A percentile compares a stretch with the other conserved stretches of the same genome.
Conservation (phyloP, 805 yeast genomes). For the Wickerhamiella sorbophila region DNA sequence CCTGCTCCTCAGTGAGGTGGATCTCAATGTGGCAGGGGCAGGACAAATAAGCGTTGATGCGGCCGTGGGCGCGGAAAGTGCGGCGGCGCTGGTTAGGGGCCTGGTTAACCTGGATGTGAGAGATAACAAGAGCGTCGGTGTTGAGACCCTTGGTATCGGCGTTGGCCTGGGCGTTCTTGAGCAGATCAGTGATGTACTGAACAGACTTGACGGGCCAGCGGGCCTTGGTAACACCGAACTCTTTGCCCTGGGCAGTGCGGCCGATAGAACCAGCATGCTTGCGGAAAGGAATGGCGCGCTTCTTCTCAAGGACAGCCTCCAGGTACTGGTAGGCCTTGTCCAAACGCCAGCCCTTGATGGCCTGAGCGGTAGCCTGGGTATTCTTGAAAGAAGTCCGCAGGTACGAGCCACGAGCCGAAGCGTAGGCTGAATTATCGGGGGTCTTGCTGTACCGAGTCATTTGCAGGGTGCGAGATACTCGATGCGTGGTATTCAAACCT, state of each 20-base stretch:
- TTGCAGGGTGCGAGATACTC: conserved; percentile 18
- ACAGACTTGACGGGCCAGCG: conserved; percentile 99
- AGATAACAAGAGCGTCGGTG: conserved; percentile 79
- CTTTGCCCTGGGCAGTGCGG: conserved; percentile 99
- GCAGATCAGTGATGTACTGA: conserved; percentile 84
- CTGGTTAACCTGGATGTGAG: conserved; percentile 99
- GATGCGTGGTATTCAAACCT: background rate
- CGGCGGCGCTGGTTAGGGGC: conserved; percentile 99
- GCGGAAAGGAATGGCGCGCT: conserved; percentile 99
- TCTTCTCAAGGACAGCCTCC: conserved; percentile 90
- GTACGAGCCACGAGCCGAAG: conserved; percentile 98
- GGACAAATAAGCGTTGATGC: conserved; percentile 98
- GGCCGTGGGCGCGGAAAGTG: conserved; percentile 99
- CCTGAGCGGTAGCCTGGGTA: conserved; percentile 99
- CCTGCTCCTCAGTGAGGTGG: conserved; percentile 88
- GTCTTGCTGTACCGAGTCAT: conserved; percentile 99
- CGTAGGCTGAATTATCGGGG: conserved; percentile 99
- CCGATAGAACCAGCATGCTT: conserved; percentile 93
- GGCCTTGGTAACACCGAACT: conserved; percentile 98
- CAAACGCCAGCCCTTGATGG: conserved; percentile 96
- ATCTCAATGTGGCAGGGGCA: conserved; percentile 98
- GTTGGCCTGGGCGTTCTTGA: conserved; percentile 96
- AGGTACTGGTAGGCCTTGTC: conserved; percentile 92
- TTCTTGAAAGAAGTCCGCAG: conserved; percentile 98
- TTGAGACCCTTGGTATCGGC: conserved; percentile 99